Conservation (phyloP, 177 flowering plant species). For the Tripterygium wilfordii region DNA sequence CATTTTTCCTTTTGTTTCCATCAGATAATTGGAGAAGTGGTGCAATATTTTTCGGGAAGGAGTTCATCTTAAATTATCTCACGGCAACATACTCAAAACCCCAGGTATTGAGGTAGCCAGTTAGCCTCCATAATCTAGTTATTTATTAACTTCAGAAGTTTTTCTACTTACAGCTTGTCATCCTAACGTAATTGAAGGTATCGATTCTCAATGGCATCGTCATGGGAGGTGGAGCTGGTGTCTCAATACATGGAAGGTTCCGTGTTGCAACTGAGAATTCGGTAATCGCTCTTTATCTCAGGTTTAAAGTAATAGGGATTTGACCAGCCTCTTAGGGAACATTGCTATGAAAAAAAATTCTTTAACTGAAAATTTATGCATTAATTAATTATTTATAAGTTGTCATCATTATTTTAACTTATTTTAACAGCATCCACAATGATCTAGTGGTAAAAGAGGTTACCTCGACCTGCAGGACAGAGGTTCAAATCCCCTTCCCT, state of each 20-base stretch:
- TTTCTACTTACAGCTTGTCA: neutral
- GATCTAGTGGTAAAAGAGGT: no score
- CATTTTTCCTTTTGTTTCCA: conserved; percentile 7
- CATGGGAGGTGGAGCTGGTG: conserved; percentile 97
- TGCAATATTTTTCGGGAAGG: conserved; percentile 57
- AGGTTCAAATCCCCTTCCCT: no score
- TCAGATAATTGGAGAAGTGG: conserved; percentile 75
- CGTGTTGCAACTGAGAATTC: conserved; percentile 90
- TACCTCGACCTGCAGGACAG: no score
- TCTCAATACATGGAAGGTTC: conserved; percentile 85
- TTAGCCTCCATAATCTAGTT: no score
- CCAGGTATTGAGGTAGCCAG: no score
- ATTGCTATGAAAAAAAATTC: no score
- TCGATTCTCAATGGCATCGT: conserved; percentile 91
- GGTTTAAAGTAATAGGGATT: neutral
- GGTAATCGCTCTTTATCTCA: conserved; percentile 30
- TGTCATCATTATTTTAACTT: no score
- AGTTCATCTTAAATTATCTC: conserved; percentile 61
- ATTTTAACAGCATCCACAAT: no score
- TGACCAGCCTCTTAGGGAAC: neutral
- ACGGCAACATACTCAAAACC: conserved; percentile 74
- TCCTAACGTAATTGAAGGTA: conserved; percentile 39
- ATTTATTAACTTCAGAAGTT: neutral
- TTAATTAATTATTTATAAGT: no score
- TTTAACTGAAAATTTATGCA: no score